Conservation (phyloP, 1,284 basidiomycete species). For the Ceratobasidium sp. region DNA sequence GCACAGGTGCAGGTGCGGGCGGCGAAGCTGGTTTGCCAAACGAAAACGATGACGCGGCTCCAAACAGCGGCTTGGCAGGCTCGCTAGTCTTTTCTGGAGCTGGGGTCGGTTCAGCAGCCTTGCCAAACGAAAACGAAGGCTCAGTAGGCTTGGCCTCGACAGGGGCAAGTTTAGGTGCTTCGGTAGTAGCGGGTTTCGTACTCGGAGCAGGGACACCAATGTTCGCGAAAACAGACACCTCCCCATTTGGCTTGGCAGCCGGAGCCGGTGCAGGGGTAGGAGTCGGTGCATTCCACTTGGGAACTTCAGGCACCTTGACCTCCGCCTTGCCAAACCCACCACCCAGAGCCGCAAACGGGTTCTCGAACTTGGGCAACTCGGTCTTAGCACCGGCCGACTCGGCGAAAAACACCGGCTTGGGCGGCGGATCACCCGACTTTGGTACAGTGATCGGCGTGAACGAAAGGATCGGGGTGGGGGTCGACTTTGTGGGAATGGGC, state of each 20-base stretch:
- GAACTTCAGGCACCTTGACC: constrained; percentile 31
- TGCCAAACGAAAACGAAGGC: too few relatives aligned
- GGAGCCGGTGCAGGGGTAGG: not conserved
- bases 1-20: not conserved
- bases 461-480: constrained; percentile 6
- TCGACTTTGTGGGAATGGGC: constrained; percentile 9
- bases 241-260: constrained; percentile 8
- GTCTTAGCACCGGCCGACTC: not conserved
- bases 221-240: constrained; percentile 20
- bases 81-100: not conserved
- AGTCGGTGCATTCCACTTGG: constrained; percentile 16
- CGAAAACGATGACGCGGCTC: not conserved
- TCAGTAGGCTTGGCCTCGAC: not conserved
- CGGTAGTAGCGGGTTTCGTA: too few relatives aligned
- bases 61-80: not conserved
- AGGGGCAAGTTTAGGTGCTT: not conserved
- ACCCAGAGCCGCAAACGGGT: constrained; percentile 20
- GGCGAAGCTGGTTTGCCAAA: not conserved
- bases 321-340: constrained; percentile 20
- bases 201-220: constrained; percentile 11
- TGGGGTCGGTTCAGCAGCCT: too few relatives aligned
- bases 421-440: not conserved
- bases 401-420: constrained; percentile 12
- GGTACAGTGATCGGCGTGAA: constrained; percentile 18
- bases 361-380: constrained; percentile 16